Percentiles rank a stretch among this genome's conserved stretches.
Conservation (phyloP, 1,284 basidiomycete genomes). For the Butyriboletus appendiculatus region DNA sequence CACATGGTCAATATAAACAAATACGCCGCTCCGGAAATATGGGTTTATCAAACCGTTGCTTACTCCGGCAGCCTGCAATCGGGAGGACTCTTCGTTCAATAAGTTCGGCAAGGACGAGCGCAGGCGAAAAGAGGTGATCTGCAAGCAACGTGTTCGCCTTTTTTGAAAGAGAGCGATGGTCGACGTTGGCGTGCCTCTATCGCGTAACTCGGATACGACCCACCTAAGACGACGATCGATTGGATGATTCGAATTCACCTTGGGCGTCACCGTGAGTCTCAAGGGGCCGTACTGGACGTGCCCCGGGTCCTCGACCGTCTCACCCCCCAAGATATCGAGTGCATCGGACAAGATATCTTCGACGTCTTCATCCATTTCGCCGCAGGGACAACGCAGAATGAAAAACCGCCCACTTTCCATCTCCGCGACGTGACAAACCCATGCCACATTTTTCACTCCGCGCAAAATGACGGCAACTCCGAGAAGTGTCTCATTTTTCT, state of each 20-base stretch:
- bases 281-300: conserved; percentile 50
- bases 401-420: conserved; percentile 14
- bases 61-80: conserved; percentile 16
- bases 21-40: not conserved
- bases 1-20: not conserved
- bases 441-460: conserved; percentile 5
- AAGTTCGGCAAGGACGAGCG: conserved; percentile 61
- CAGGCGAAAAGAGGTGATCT: conserved; percentile 71
- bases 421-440: conserved; percentile 22
- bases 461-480: conserved; percentile 17
- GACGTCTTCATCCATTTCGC: conserved; percentile 19
- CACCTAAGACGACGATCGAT: conserved; percentile 37
- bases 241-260: conserved; percentile 40
- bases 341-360: conserved; percentile 54
- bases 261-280: conserved; percentile 50
- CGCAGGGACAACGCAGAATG: not conserved
- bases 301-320: conserved; percentile 39
- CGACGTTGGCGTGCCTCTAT: not conserved
- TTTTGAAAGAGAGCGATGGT: conserved; percentile 28
- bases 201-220: conserved; percentile 7
- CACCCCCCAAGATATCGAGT: conserved; percentile 48
- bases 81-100: conserved; percentile 56
- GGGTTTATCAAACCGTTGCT: not conserved
- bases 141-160: conserved; percentile 71
- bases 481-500: not conserved